Conservation (phyloP, 2,329 filamentous ascomycete species). For the Colletotrichum acutatum region DNA sequence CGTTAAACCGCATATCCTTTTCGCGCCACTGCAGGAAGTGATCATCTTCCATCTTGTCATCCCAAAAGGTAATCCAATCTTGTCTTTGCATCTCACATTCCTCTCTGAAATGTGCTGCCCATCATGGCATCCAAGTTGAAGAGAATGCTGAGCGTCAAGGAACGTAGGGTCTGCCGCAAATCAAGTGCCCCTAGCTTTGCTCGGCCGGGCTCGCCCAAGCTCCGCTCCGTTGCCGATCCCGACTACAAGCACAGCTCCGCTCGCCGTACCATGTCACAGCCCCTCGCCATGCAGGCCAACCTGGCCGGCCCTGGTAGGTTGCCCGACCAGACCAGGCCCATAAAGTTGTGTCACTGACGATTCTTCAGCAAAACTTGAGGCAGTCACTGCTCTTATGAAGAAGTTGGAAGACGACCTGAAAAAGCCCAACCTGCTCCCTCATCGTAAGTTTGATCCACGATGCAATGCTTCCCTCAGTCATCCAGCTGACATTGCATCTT, state of each 20-base stretch:
- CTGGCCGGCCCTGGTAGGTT: slow-evolving; percentile 23
- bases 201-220: neutral
- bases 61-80: slow-evolving; percentile 5
- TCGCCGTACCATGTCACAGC: slow-evolving; percentile 24
- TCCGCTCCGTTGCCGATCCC: neutral
- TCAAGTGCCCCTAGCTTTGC: neutral
- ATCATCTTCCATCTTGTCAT: neutral
- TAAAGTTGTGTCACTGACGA: slow-evolving; percentile 29
- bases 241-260: slow-evolving; percentile 1
- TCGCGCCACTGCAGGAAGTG: neutral
- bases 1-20: neutral
- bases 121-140: slow-evolving; percentile 16
- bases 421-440: slow-evolving; percentile 62
- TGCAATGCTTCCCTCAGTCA: slow-evolving; percentile 67
- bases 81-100: neutral
- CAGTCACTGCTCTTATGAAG: slow-evolving; percentile 73
- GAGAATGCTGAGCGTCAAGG: slow-evolving; percentile 24
- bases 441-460: slow-evolving; percentile 55
- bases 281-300: slow-evolving; percentile 23
- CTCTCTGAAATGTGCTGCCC: neutral
- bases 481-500: slow-evolving; percentile 51
- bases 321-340: neutral
- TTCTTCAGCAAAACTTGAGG: slow-evolving; percentile 70
- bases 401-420: slow-evolving; percentile 72
- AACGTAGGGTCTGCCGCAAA: neutral